Evolutionary conservation across 352 stramenopile species (phyloP), one percentile per base, ranked within the genome.

Genomic region (Globisporangium polare): DNA sequence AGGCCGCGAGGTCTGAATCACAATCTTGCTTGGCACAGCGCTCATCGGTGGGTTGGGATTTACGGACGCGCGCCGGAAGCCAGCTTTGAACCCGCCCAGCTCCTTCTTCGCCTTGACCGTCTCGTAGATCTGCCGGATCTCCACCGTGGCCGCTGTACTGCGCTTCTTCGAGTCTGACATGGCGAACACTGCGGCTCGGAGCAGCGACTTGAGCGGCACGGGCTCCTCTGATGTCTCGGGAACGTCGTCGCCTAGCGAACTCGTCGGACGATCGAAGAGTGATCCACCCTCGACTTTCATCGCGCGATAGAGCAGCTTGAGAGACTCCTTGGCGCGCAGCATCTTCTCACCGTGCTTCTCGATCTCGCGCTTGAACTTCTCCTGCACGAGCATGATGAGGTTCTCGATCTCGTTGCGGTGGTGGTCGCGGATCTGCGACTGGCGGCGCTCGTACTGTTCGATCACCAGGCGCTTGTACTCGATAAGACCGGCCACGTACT

Each of bases 391-490:
- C 45, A 75, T 47, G 29, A 91, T 67, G 20, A 89, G 60, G 4
- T 77, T 74, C 43, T 91, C 82, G 42, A 91, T 75, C 61, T 91
- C 75, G n/a, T 78, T 41, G 5, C 75, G 75, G 50, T 89, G 79
- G n/a, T 72, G 72, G 39, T 84, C 70, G 55, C 72, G 77, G 43
- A 86, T 75, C 22, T 88, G 72, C 42, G 50, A 66, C 52, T 88
- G 82, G 0, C 76, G 69, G n/a, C 77, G 71, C 42, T 80, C 79
- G 50, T 84, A 89, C 65, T 91, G 82, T 29, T 88, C 77, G 47
- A 91, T 75, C n/a, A 91, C 69, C 8, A 91, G 60, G 5, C 66
- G 71, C 64, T 91, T 91, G 74, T 91, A 91, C 58, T 89, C 82
- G 22, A 81, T 64, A 35, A 91, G 57, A 0, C 72, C 70, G 0